Evolutionary conservation across 2,329 filamentous ascomycete species (phyloP).

Genomic region (Paecilomyces sp.): DNA sequence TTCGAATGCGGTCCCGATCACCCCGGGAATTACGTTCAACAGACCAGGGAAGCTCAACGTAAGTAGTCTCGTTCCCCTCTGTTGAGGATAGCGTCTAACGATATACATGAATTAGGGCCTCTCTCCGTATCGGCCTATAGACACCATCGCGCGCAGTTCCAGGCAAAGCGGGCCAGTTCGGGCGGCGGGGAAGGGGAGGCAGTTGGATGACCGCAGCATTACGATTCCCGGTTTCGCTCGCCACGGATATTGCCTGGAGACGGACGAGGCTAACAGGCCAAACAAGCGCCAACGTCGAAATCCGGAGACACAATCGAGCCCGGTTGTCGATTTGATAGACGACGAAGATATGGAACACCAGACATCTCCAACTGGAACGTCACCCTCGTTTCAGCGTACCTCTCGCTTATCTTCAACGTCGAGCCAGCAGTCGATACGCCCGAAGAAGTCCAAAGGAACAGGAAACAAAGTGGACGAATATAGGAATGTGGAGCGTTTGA

Average conservation of each 20-base stretch:
- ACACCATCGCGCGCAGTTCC: slow-evolving; percentile 17
- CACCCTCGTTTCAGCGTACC: slow-evolving; percentile 5
- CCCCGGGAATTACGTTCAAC: slow-evolving; percentile 16
- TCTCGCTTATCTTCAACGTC: slow-evolving; percentile 13
- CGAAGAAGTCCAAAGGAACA: not conserved
- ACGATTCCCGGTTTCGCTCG: slow-evolving; percentile 2
- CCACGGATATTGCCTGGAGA: slow-evolving; percentile 7
- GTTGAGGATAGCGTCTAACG: slow-evolving; percentile 10
- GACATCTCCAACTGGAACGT: not conserved
- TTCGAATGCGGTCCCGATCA: slow-evolving; percentile 18
- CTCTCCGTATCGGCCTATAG: slow-evolving; percentile 12
- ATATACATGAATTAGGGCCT: slow-evolving; percentile 8
- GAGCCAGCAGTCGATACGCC: slow-evolving; percentile 10
- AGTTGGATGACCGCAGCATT: not conserved
- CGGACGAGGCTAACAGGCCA: slow-evolving; percentile 15
- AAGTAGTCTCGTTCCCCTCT: slow-evolving; percentile 8
- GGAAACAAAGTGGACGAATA: slow-evolving; percentile 10
- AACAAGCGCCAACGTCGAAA: slow-evolving; percentile 23
- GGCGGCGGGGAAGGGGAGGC: slow-evolving; percentile 7
- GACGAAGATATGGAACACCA: slow-evolving; percentile 10
- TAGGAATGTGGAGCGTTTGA: slow-evolving; percentile 12
- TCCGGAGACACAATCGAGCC: not conserved
- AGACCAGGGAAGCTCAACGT: slow-evolving; percentile 11
- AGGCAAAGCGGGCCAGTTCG: slow-evolving; percentile 27
- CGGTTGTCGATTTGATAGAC: slow-evolving; percentile 9